Percentiles rank a stretch among this genome's conserved stretches.
Evolutionary conservation across 148 eudicot genomes (phyloP).

Genomic region (Rheum nobile): DNA sequence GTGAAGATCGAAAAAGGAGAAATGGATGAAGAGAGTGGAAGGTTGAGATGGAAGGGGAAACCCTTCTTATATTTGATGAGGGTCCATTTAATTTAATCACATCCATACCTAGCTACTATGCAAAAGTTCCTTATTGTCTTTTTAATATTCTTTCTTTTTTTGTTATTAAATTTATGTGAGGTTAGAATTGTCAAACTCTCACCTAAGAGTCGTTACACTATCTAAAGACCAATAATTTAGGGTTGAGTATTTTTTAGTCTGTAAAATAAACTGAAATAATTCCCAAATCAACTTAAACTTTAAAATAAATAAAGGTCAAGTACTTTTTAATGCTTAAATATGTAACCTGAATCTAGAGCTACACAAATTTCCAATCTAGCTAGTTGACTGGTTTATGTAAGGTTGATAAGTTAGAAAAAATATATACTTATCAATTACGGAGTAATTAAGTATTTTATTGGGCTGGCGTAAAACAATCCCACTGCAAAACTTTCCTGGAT

Average conservation of each 20-base stretch:
- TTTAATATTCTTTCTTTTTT: not conserved
- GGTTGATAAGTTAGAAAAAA: no score
- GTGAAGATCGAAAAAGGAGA: not conserved
- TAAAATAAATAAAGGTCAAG: not conserved
- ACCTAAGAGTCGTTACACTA: not conserved
- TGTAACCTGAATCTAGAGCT: no score
- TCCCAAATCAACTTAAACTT: not conserved
- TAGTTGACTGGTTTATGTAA: no score
- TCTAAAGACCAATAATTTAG: no score
- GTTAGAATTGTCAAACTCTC: not conserved
- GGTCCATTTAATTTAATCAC: not conserved
- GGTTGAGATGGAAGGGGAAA: not conserved
- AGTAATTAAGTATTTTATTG: no score
- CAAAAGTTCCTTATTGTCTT: not conserved
- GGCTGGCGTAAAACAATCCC: no score
- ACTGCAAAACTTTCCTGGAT: no score
- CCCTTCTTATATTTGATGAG: constrained; percentile 1
- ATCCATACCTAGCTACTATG: not conserved
- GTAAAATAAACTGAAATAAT: not conserved
- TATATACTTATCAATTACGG: no score
- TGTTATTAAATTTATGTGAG: not conserved
- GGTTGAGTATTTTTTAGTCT: no score
- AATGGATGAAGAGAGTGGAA: not conserved
- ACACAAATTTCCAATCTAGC: no score
- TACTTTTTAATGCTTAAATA: not conserved